Evolutionary conservation across 805 yeast genomes (phyloP), one percentile per base, ranked within the genome.

Genomic region (Candida bentonensis): DNA sequence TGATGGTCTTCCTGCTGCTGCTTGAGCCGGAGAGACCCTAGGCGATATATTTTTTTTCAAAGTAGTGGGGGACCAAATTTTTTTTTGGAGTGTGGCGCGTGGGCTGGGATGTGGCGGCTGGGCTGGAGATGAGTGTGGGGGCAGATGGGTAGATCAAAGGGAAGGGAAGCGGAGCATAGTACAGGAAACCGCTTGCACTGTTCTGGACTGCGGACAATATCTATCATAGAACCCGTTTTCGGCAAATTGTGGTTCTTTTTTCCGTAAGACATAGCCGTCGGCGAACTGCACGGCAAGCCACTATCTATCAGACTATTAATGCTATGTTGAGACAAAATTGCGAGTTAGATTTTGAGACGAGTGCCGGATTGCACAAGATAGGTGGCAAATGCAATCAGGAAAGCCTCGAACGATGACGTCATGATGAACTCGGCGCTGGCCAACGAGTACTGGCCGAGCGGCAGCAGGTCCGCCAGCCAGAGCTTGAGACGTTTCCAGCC

Each of bases 221-320:
- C n/a, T 15, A 33, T 2, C 20, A 21, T 7, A 33, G 22, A 15
- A 44, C 42, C 50, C 46, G 15, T 13, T 26, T 21, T 44, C 44
- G 20, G 42, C 42, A 4, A 47, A 25, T 17, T 27, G 13, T 4
- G 34, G 11, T 26, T 15, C 41, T 48, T 15, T 46, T 40, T 39
- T 39, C 28, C 28, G 22, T 9, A 21, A 11, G 21, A 7, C 21
- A 13, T 2, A 41, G 41, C 15, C 43, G 21, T 28, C 40, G 42
- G 11, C 45, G 44, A 22, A 66, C 69, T 3, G 68, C 70, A 1
- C 44, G 45, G 1, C 39, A 43, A 39, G 47, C 45, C 5, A 46
- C 33, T 3, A 46, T 43, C 41, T 46, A 46, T 17, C 4, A 15
- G 4, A n/a, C 15, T 3, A 4, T n/a, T 11, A 13, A 13, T 30